Evolutionary conservation across 2,329 filamentous ascomycete species (phyloP).

Genomic region (Ustilaginoidea virens): DNA sequence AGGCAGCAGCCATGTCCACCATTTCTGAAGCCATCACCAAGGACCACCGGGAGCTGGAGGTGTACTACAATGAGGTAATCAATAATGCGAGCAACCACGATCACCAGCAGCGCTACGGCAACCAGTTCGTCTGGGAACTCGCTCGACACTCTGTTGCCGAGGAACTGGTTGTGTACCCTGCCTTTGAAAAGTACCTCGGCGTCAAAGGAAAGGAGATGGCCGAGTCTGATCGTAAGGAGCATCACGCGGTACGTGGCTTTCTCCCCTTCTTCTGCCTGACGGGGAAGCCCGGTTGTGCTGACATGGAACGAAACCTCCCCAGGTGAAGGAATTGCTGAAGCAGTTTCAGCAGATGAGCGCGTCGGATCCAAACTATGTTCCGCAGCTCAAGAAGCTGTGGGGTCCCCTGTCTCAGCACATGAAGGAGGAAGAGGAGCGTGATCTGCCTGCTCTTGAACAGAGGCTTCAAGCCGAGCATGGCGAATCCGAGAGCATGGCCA

Average conservation of each 20-base stretch:
- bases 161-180: constrained; percentile 37
- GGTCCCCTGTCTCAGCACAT: constrained; percentile 28
- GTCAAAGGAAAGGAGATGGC: constrained; percentile 26
- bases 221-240: constrained; percentile 30
- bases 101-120: constrained; percentile 24
- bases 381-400: constrained; percentile 28
- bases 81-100: constrained; percentile 17
- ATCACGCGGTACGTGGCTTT: constrained; percentile 26
- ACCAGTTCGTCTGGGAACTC: constrained; percentile 32
- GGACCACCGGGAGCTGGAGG: constrained; percentile 15
- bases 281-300: too few relatives aligned
- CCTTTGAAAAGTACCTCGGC: constrained; percentile 30
- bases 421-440: constrained; percentile 31
- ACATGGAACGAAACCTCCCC: neutral
- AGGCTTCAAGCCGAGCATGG: constrained; percentile 17
- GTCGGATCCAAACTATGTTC: constrained; percentile 23
- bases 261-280: too few relatives aligned
- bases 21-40: constrained; percentile 13
- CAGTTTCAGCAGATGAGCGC: constrained; percentile 30
- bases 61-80: constrained; percentile 26
- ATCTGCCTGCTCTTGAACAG: constrained; percentile 31
- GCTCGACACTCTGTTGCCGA: constrained; percentile 31
- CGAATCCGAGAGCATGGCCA: constrained; percentile 20
- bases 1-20: constrained; percentile 9
- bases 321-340: constrained; percentile 37